These are phyloP conservation scores for Aureobasidium sp. DNA, from an alignment of 2,329 filamentous ascomycete genomes.

Conservation along the genomic window DNA sequence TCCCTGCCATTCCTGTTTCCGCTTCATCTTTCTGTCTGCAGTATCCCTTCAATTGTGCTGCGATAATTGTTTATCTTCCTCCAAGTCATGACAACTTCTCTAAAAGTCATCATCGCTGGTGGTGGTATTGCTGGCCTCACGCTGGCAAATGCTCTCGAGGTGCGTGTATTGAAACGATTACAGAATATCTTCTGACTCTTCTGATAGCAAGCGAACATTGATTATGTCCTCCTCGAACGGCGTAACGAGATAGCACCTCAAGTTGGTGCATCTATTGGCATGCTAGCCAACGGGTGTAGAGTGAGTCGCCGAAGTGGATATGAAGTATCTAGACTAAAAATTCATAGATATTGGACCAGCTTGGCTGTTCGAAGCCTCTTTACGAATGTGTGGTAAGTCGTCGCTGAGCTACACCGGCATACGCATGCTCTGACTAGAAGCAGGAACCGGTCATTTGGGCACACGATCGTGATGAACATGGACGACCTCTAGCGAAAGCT, in stretches of 20 bases:
- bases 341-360: conserved; percentile 40
- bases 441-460: not conserved
- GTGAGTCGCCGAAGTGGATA: conserved; percentile 14
- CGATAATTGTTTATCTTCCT: too few species aligned
- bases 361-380: conserved; percentile 35
- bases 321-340: not conserved
- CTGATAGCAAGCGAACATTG: conserved; percentile 31
- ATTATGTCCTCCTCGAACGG: conserved; percentile 45
- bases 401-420: accelerated
- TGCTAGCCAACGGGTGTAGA: conserved; percentile 37
- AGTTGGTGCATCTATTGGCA: conserved; percentile 43
- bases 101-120: conserved; percentile 41
- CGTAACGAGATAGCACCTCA: conserved; percentile 37
- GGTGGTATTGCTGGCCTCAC: conserved; percentile 44
- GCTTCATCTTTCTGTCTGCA: not conserved
- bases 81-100: not conserved
- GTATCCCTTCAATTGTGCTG: not conserved
- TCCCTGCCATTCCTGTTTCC: not conserved
- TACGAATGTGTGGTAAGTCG: conserved; percentile 16
- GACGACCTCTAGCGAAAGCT: not conserved
- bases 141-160: conserved; percentile 41
- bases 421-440: not conserved
- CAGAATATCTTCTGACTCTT: not conserved
- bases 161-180: not conserved
- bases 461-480: not conserved